Conservation (phyloP, 2,329 filamentous ascomycete genomes). For the Penicillium sp. region DNA sequence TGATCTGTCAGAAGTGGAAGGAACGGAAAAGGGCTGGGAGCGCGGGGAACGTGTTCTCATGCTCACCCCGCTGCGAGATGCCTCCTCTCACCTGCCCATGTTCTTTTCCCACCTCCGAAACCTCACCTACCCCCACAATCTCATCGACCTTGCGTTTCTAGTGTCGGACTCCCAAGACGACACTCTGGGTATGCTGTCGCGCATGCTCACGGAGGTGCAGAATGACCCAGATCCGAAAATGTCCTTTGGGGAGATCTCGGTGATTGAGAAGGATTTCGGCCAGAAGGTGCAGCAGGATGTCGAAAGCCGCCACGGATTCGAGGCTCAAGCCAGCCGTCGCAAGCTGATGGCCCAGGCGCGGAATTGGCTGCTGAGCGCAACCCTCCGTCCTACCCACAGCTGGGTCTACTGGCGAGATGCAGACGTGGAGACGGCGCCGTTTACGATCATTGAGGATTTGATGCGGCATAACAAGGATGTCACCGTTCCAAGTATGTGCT, state of each 20-base stretch:
- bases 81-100: slow-evolving; percentile 86
- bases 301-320: slow-evolving; percentile 94
- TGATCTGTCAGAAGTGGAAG: slow-evolving; percentile 85
- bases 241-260: slow-evolving; percentile 90
- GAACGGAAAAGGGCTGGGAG: slow-evolving; percentile 90
- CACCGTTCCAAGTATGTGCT: slow-evolving; percentile 85
- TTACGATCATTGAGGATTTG: slow-evolving; percentile 92
- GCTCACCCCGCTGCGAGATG: slow-evolving; percentile 90
- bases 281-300: slow-evolving; percentile 97
- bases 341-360: slow-evolving; percentile 97
- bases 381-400: slow-evolving; percentile 87
- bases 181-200: slow-evolving; percentile 69
- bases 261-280: slow-evolving; percentile 98
- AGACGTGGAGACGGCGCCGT: slow-evolving; percentile 94
- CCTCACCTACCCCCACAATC: slow-evolving; percentile 92
- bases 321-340: slow-evolving; percentile 83
- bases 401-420: slow-evolving; percentile 99
- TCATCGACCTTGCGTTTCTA: slow-evolving; percentile 93
- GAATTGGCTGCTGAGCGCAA: slow-evolving; percentile 94
- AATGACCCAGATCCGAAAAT: slow-evolving; percentile 70
- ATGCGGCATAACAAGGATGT: slow-evolving; percentile 99
- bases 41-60: slow-evolving; percentile 90
- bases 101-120: slow-evolving; percentile 98
- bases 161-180: slow-evolving; percentile 96
- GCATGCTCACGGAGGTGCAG: slow-evolving; percentile 74